A percentile compares a stretch with the other conserved stretches of the same genome.
phyloP scores from a whole-genome alignment of 2,329 filamentous ascomycete species.

The Xylaria multiplex region DNA sequence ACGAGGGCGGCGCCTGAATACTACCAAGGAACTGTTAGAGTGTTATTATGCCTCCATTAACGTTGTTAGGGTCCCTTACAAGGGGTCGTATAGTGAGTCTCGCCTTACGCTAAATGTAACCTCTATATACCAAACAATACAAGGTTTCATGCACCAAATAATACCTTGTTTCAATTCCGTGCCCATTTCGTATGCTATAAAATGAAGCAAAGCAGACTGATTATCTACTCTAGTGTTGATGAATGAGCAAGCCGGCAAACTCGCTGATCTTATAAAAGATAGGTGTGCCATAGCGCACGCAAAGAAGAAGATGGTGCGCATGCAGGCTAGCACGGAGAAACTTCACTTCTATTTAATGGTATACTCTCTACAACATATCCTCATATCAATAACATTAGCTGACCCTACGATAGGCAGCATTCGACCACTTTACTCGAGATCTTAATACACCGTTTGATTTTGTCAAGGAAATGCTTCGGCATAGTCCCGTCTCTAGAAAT shows the following conservation, averaged over 20 bases:
- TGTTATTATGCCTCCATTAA: conserved; percentile 62
- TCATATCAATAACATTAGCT: conserved; percentile 36
- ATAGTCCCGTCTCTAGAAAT: conserved; percentile 47
- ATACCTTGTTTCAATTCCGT: neutral
- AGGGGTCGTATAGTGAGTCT: conserved; percentile 48
- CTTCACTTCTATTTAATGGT: conserved; percentile 33
- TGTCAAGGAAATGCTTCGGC: conserved; percentile 49
- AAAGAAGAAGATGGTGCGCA: conserved; percentile 55
- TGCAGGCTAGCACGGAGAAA: conserved; percentile 45
- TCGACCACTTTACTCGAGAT: conserved; percentile 48
- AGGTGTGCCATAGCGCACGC: conserved; percentile 54
- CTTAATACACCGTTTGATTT: conserved; percentile 50
- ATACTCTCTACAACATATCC: neutral
- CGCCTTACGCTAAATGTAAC: neutral
- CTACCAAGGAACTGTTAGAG: conserved; percentile 57
- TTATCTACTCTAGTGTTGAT: conserved; percentile 55
- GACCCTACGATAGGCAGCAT: conserved; percentile 47
- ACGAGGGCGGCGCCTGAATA: conserved; percentile 55
- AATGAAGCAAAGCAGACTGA: conserved; percentile 6
- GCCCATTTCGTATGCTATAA: neutral
- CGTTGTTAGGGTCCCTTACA: conserved; percentile 60
- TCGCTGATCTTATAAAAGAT: conserved; percentile 55
- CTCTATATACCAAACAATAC: neutral
- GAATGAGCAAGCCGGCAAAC: conserved; percentile 58
- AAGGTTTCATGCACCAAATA: neutral